These are phyloP conservation scores for Cryptococcus sp. DNA, from an alignment of 1,284 basidiomycete species.

Conservation along the genomic window DNA sequence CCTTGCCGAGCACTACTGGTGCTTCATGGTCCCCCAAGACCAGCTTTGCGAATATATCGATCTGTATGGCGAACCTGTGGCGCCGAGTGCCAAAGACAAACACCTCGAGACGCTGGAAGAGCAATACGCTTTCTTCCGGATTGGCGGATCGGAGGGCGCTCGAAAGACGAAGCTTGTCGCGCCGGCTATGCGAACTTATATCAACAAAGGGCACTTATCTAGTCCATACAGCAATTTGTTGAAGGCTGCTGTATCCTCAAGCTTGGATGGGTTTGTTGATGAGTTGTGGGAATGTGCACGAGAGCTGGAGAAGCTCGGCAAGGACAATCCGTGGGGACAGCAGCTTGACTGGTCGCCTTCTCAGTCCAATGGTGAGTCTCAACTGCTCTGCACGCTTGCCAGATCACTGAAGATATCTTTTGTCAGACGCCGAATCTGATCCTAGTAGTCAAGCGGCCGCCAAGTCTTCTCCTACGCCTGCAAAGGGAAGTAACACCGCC, in stretches of 20 bases:
- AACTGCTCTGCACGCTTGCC: not conserved
- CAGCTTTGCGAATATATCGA: constrained; percentile 29
- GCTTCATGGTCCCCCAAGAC: constrained; percentile 46
- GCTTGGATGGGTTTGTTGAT: constrained; percentile 10
- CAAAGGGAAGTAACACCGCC: constrained; percentile 1
- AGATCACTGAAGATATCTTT: not conserved
- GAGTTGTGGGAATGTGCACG: constrained; percentile 24
- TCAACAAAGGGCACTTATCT: constrained; percentile 28
- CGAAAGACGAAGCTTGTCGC: constrained; percentile 30
- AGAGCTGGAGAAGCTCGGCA: constrained; percentile 16
- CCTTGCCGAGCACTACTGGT: constrained; percentile 49
- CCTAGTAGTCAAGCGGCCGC: not conserved
- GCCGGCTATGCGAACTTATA: constrained; percentile 16
- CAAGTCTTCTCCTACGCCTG: not conserved
- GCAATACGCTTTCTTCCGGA: constrained; percentile 41
- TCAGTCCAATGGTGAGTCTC: constrained; percentile 5
- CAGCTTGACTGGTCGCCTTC: constrained; percentile 67
- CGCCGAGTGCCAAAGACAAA: constrained; percentile 27
- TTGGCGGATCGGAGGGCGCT: constrained; percentile 15
- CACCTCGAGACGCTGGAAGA: constrained; percentile 21
- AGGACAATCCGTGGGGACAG: constrained; percentile 59
- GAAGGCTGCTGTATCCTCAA: constrained; percentile 3
- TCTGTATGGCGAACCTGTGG: constrained; percentile 37
- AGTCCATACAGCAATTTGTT: constrained; percentile 32
- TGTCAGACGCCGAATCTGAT: not conserved